Evolutionary conservation across 345 rosid species (phyloP).

Genomic region (Psidium guajava): DNA sequence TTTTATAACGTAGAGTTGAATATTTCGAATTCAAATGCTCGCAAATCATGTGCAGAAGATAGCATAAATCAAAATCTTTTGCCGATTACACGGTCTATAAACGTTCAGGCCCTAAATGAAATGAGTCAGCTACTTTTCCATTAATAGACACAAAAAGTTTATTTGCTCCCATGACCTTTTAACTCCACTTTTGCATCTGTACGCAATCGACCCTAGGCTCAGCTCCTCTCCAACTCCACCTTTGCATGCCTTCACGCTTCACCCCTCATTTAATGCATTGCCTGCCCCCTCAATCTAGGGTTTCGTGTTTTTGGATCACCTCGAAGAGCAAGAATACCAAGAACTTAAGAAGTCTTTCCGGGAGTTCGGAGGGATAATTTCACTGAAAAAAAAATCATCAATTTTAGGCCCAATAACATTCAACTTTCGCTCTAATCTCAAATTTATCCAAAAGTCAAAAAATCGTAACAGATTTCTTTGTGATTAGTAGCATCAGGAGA

Average conservation of each 20-base stretch:
- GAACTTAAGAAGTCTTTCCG: background rate
- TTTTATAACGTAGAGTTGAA: background rate
- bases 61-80: background rate
- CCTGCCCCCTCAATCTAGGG: background rate
- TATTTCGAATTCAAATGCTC: background rate
- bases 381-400: too few species aligned
- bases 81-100: background rate
- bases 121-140: background rate
- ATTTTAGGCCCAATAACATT: too few species aligned
- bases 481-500: background rate
- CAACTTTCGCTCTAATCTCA: background rate
- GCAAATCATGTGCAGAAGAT: background rate
- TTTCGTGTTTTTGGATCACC: background rate
- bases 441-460: background rate
- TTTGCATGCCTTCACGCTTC: background rate
- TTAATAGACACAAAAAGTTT: background rate
- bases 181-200: background rate
- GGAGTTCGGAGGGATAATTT: too few species aligned
- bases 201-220: background rate
- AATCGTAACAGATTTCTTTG: accelerated
- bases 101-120: background rate
- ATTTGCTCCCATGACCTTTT: background rate
- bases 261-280: background rate
- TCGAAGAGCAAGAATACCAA: background rate
- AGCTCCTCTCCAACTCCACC: background rate